Evolutionary conservation across 352 stramenopile genomes (phyloP), one percentile per base, ranked within the genome.

Genomic region (Phytopythium ostracodes): DNA sequence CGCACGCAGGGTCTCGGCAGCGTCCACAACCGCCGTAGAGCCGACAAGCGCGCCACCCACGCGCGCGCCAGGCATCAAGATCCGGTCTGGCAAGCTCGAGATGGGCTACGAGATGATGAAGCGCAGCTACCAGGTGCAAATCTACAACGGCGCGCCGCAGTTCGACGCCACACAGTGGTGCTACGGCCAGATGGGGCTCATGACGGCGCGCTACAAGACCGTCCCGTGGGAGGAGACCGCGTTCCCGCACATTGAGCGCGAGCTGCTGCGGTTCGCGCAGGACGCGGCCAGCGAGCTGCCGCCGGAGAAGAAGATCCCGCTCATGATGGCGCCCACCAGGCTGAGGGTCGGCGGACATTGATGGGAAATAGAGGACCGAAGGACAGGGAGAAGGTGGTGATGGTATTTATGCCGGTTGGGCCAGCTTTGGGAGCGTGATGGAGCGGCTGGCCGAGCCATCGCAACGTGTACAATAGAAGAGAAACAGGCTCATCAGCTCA

Each of bases 121-220:
- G n/a, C 31, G 70, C 56, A 68, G 76, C 38, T 84, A 78, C 43
- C 66, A 54, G 22, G 61, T 82, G 14, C 29, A 65, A 43, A 81
- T 81, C 64, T 82, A 73, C 53, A 66, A 71, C 60, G 70, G 73
- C 17, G 71, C 63, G n/a, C 64, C 68, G 12, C 58, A 71, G 33
- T 82, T 84, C 20, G 64, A 67, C 3, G 53, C 71, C 24, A 66
- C 66, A 17, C 61, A 69, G 46, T 79, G 71, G 72, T 84, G 75
- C 65, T 84, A 84, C 36, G 75, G 75, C 27, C 70, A 73, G 38
- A 62, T 62, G n/a, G 60, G 49, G 42, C 57, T 72, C 35, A 59
- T 58, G 0, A 60, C 60, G 15, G 62, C 75, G 3, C 65, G 44
- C 11, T 75, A 62, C 65, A 70, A 65, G 36, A 76, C 63, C 6